These are phyloP conservation scores for Pythium sukuiense DNA, from an alignment of 352 stramenopile species.

Conservation along the genomic window DNA sequence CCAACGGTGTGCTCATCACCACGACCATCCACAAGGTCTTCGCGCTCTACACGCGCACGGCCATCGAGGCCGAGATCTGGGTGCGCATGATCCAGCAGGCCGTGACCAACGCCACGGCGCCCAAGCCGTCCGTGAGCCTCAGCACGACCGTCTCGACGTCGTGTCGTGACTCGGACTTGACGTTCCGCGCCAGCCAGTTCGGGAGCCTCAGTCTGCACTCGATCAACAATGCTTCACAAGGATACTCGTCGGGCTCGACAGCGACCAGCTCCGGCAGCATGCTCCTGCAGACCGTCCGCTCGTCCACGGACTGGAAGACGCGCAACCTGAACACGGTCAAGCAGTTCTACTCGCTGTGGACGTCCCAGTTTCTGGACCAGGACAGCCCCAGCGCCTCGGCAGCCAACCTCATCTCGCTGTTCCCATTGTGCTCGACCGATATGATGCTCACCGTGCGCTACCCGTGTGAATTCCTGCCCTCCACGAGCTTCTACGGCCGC, in stretches of 20 bases:
- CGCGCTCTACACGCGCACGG: conserved; percentile 79
- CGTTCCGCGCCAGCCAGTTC: conserved; percentile 31
- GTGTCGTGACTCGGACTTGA: conserved; percentile 59
- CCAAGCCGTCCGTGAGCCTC: conserved; percentile 47
- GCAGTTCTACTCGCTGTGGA: conserved; percentile 85
- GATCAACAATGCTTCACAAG: conserved; percentile 23
- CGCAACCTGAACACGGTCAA: conserved; percentile 80
- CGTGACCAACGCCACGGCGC: conserved; percentile 47
- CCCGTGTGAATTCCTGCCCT: conserved; percentile 77
- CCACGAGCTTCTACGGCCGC: conserved; percentile 73
- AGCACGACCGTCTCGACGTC: conserved; percentile 53
- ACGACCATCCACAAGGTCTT: conserved; percentile 89
- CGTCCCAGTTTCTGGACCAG: conserved; percentile 67
- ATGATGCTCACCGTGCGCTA: conserved; percentile 78
- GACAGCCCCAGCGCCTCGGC: conserved; percentile 50
- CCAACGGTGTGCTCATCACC: conserved; percentile 80
- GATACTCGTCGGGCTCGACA: conserved; percentile 7
- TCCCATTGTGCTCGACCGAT: conserved; percentile 81
- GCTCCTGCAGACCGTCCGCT: conserved; percentile 69
- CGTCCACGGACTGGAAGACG: conserved; percentile 80
- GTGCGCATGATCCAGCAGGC: conserved; percentile 83
- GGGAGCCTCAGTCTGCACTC: conserved; percentile 13
- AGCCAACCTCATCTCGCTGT: conserved; percentile 67
- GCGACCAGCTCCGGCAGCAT: conserved; percentile 27
- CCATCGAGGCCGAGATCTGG: conserved; percentile 83